Base-by-base conservation (phyloP, 345 rosid species). In the Euphorbia tirucalli region DNA sequence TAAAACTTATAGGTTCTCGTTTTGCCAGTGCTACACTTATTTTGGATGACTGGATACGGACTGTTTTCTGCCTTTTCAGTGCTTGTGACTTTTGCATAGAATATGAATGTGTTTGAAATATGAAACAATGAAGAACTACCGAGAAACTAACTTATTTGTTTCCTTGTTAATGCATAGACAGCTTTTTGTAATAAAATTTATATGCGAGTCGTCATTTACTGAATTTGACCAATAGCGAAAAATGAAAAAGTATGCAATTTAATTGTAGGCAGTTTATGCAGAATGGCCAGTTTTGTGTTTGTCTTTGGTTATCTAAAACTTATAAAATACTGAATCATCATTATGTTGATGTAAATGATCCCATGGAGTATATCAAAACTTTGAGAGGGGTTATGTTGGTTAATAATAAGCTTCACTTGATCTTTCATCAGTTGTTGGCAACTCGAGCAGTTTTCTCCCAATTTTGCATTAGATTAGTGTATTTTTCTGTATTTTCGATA, bases 121-220 rank as follows among this genome's bases (percentile, higher is more conserved):
- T 41, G 67, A 43, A 13, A 35, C 5, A 6, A 13, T 43, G 32
- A 65, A 41, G 54, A 43, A 65, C 25, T 7, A 8, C 25, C 0
- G 10, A n/a, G 37, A 16, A n/a, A 27, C n/a, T 43, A 9, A 28
- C 3, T 24, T 41, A 19, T 13, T 41, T 13, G 66, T 11, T 63
- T 64, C 21, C 28, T 30, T 9, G 50, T 16, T 63, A 63, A 43
- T 63, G 22, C 24, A 41, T 43, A 3, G 52, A 41, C 37, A n/a
- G 54, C 54, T 64, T 43, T 62, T 5, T 64, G 14, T 61, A 21
- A 56, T 56, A n/a, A n/a, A n/a, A n/a, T n/a, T n/a, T 30, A 59
- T 59, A 24, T 63, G 24, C 7, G n/a, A 63, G 31, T 43, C 41
- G 27, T 22, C 31, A 39, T 21, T 28, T 9, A 24, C 5, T 11